Conservation (phyloP, 108 stramenopile species). For the Fistulifera pelliculosa region DNA sequence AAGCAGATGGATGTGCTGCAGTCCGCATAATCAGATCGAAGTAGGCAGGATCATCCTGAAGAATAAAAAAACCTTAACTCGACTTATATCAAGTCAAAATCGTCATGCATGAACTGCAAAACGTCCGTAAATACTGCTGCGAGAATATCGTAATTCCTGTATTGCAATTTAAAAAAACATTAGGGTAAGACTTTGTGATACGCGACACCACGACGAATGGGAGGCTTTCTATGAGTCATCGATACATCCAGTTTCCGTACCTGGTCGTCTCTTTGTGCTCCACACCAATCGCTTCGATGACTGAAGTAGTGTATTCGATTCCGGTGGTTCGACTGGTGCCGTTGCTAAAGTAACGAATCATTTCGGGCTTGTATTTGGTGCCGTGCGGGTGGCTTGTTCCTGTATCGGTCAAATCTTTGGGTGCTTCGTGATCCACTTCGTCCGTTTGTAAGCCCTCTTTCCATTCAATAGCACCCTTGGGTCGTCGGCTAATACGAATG, state of each 20-base stretch:
- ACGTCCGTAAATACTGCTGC: constrained; percentile 80
- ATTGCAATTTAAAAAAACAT: neutral
- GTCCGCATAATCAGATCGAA: too few relatives aligned
- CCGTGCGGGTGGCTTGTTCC: constrained; percentile 72
- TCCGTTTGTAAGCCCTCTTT: constrained; percentile 36
- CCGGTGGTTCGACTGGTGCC: constrained; percentile 64
- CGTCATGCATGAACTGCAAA: constrained; percentile 65
- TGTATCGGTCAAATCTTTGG: constrained; percentile 29
- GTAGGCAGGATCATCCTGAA: too few relatives aligned
- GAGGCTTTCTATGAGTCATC: neutral
- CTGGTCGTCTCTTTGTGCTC: constrained; percentile 88
- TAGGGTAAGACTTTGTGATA: neutral
- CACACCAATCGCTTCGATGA: constrained; percentile 81
- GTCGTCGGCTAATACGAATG: constrained; percentile 64
- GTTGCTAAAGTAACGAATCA: constrained; percentile 61
- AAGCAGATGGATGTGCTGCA: too few relatives aligned
- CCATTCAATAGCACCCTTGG: constrained; percentile 70
- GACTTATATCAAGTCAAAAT: constrained; percentile 39
- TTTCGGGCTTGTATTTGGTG: constrained; percentile 79
- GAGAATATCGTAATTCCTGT: constrained; percentile 79
- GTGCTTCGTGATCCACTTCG: constrained; percentile 18
- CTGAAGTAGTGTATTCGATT: constrained; percentile 76
- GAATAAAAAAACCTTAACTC: too few relatives aligned
- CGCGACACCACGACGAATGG: neutral
- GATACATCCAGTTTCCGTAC: constrained; percentile 14